phyloP scores from a whole-genome alignment of 768 basidiomycete genomes.

The Solioccasus polychromus region DNA sequence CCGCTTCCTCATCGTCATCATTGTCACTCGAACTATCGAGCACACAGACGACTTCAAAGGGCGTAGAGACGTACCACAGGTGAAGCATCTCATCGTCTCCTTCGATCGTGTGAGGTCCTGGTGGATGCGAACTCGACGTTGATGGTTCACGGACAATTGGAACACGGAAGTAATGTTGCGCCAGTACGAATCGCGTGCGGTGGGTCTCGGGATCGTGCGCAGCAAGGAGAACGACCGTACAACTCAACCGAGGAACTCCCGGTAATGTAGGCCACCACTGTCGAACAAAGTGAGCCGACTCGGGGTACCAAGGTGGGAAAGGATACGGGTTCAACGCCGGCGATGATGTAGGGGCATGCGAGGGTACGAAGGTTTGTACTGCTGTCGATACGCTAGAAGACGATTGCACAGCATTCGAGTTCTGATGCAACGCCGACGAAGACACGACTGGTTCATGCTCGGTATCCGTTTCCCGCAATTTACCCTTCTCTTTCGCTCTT shows the following conservation, averaged over 20 bases:
- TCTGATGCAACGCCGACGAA: constrained; percentile 13
- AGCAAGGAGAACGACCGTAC: constrained; percentile 67
- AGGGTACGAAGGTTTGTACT: neutral
- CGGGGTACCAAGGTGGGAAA: constrained; percentile 67
- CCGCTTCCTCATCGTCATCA: constrained; percentile 32
- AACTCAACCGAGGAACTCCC: constrained; percentile 62
- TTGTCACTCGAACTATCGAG: constrained; percentile 38
- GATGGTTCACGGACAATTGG: constrained; percentile 41
- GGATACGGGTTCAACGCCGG: constrained; percentile 57
- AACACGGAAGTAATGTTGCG: constrained; percentile 74
- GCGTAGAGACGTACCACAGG: constrained; percentile 67
- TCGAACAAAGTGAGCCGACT: constrained; percentile 73
- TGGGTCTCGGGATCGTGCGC: constrained; percentile 60
- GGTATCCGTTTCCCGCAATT: constrained; percentile 14
- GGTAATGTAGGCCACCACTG: constrained; percentile 79
- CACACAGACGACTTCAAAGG: constrained; percentile 71
- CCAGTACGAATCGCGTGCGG: constrained; percentile 59
- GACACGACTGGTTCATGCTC: constrained; percentile 10
- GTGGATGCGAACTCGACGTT: constrained; percentile 3
- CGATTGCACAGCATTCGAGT: constrained; percentile 1
- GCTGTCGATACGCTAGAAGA: constrained; percentile 7
- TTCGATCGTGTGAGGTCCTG: neutral
- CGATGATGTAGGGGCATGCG: neutral
- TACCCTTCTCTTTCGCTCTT: constrained; percentile 20
- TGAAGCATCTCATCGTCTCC: constrained; percentile 58